phyloP scores from a whole-genome alignment of 1,284 basidiomycete species.

The Sanghuangporus sanghuang region DNA sequence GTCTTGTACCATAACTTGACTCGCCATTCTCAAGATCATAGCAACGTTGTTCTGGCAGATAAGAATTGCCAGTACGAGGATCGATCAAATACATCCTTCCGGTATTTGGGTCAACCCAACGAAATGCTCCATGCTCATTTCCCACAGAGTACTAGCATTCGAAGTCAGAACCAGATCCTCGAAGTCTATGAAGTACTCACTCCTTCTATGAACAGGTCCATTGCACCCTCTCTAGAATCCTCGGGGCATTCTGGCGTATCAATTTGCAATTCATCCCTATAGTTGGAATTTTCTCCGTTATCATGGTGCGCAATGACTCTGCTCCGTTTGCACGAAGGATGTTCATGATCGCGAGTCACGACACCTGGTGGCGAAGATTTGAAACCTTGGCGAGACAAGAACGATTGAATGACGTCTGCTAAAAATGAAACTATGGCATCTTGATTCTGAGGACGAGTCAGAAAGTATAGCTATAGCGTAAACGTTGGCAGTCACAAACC shows the following conservation, averaged over 20 bases:
- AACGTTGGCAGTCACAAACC: conserved; percentile 29
- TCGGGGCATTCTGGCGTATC: too few relatives aligned
- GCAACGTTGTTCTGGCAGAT: conserved; percentile 18
- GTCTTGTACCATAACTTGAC: not conserved
- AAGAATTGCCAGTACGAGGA: conserved; percentile 54
- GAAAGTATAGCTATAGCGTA: not conserved
- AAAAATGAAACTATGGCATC: conserved; percentile 50
- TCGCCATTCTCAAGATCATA: not conserved
- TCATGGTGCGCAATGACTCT: conserved; percentile 24
- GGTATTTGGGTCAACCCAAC: conserved; percentile 60
- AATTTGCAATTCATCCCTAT: not conserved
- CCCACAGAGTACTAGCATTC: not conserved
- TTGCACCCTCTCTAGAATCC: not conserved
- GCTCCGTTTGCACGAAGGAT: conserved; percentile 36
- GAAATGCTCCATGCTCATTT: conserved; percentile 26
- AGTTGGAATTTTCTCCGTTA: conserved; percentile 20
- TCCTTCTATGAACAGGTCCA: not conserved
- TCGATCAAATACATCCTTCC: conserved; percentile 70
- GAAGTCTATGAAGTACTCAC: not conserved
- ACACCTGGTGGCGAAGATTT: conserved; percentile 9
- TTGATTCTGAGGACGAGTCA: conserved; percentile 40
- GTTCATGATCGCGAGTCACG: conserved; percentile 15
- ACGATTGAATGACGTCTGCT: conserved; percentile 52
- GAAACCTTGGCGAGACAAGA: conserved; percentile 66
- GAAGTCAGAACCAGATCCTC: not conserved